Percentiles rank a stretch among this genome's conserved stretches.
phyloP scores from a whole-genome alignment of 257 asterid species.

The Phtheirospermum japonicum region DNA sequence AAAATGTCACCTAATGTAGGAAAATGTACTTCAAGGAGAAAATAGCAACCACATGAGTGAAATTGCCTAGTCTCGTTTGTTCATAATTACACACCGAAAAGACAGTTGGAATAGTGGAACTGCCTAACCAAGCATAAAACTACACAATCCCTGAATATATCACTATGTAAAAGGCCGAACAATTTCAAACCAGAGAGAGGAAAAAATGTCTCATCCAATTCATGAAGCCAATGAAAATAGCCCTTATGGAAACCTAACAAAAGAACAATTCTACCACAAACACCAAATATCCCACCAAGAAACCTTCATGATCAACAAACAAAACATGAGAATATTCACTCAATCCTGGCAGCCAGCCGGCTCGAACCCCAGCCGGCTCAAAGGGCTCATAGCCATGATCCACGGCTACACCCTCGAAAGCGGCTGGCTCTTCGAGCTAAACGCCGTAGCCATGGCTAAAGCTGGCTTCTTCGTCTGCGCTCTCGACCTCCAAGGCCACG shows the following conservation, averaged over 20 bases:
- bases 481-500: constrained; percentile 78
- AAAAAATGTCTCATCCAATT: constrained; percentile 67
- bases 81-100: no score
- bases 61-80: no score
- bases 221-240: constrained; percentile 66
- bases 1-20: no score
- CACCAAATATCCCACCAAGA: constrained; percentile 58
- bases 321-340: constrained; percentile 52
- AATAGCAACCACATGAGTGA: no score
- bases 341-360: constrained; percentile 67
- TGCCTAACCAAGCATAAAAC: background rate
- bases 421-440: constrained; percentile 75
- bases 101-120: no score
- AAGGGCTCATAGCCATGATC: constrained; percentile 70
- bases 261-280: constrained; percentile 58
- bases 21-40: no score
- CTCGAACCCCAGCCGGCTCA: background rate
- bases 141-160: background rate
- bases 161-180: background rate
- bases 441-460: constrained; percentile 71
- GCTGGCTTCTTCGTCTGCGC: constrained; percentile 65
- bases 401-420: constrained; percentile 84
- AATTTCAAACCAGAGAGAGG: background rate
- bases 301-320: constrained; percentile 53
- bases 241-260: constrained; percentile 70